Percentiles rank a stretch among this genome's conserved stretches.
Evolutionary conservation across 2,329 filamentous ascomycete genomes (phyloP).

Genomic region (Trichophyton benhamiae): DNA sequence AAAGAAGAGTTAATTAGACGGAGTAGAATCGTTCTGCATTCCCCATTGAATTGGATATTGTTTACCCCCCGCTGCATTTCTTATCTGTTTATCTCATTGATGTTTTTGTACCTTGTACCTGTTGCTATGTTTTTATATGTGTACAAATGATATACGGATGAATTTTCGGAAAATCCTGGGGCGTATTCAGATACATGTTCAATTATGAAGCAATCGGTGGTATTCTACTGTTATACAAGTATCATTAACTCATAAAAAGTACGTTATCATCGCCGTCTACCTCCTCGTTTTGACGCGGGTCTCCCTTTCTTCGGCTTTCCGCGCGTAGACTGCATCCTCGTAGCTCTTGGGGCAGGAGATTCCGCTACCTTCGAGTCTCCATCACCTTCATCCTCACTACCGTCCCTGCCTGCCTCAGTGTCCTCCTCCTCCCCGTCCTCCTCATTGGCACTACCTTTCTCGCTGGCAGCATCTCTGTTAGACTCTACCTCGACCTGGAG

Average conservation of each 20-base stretch:
- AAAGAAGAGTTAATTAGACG: constrained; percentile 1
- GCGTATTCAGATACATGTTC: neutral
- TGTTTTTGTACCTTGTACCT: neutral
- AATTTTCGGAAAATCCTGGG: neutral
- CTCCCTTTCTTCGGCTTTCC: constrained; percentile 22
- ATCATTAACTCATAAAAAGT: neutral
- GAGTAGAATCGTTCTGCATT: constrained; percentile 3
- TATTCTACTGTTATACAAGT: neutral
- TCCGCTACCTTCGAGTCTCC: constrained; percentile 25
- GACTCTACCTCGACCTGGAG: constrained; percentile 30
- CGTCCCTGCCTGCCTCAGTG: constrained; percentile 25
- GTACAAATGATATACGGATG: neutral
- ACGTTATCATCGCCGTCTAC: constrained; percentile 19
- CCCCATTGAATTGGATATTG: neutral
- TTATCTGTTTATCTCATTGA: neutral
- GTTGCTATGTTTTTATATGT: constrained; percentile 1
- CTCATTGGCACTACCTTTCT: constrained; percentile 24
- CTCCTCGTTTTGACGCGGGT: constrained; percentile 23
- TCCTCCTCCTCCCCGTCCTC: constrained; percentile 31
- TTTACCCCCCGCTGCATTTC: neutral
- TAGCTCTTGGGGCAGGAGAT: constrained; percentile 25
- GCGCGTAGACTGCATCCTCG: constrained; percentile 25
- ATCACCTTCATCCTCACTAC: constrained; percentile 29
- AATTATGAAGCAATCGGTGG: neutral
- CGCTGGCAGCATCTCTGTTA: constrained; percentile 18